These are phyloP conservation scores for Salix purpurea DNA, from an alignment of 345 rosid genomes.

Conservation along the genomic window DNA sequence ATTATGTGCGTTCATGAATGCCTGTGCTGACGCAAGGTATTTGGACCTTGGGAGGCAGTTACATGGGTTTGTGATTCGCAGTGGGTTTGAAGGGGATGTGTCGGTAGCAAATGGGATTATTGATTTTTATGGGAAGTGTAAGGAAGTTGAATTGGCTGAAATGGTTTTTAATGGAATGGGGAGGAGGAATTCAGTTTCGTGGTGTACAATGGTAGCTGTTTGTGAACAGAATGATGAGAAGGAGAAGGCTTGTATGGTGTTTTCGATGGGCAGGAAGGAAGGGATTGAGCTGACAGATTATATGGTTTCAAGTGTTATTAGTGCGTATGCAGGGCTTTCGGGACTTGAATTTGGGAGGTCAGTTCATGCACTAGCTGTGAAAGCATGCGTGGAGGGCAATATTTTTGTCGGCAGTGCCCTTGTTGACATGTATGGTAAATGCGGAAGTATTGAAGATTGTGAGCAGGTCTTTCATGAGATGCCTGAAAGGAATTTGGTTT, in stretches of 20 bases:
- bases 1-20: constrained; percentile 60
- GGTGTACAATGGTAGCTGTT: constrained; percentile 69
- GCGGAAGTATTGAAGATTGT: constrained; percentile 64
- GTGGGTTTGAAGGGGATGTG: constrained; percentile 48
- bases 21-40: constrained; percentile 50
- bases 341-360: constrained; percentile 69
- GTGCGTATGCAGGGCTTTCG: constrained; percentile 70
- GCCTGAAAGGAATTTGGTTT: constrained; percentile 62
- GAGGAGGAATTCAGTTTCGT: constrained; percentile 69
- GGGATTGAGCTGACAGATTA: constrained; percentile 57
- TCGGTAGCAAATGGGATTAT: constrained; percentile 68
- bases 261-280: constrained; percentile 44
- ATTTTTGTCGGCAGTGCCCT: constrained; percentile 72
- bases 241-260: constrained; percentile 59
- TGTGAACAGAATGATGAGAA: constrained; percentile 69
- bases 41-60: constrained; percentile 58
- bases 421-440: constrained; percentile 92
- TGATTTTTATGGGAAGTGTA: constrained; percentile 82
- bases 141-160: constrained; percentile 43
- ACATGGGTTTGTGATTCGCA: constrained; percentile 55
- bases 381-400: constrained; percentile 58
- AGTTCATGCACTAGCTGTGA: constrained; percentile 61
- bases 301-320: constrained; percentile 59
- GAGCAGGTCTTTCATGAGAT: constrained; percentile 52
- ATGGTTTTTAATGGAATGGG: constrained; percentile 50